phyloP scores from a whole-genome alignment of 2,329 filamentous ascomycete species.

The Monosporascus sp. region DNA sequence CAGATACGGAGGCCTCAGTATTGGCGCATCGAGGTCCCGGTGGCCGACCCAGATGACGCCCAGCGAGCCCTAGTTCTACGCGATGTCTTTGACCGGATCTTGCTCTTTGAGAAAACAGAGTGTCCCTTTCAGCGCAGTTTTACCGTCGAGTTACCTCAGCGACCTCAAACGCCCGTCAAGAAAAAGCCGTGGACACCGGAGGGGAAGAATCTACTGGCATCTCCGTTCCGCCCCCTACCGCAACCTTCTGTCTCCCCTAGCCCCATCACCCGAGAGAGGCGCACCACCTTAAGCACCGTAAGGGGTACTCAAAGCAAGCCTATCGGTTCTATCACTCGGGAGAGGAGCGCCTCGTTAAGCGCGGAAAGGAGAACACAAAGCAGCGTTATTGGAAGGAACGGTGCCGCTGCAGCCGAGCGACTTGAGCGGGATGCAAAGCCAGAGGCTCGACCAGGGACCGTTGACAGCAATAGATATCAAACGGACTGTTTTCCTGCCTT shows the following conservation, averaged over 20 bases:
- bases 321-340: not conserved
- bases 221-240: conserved; percentile 30
- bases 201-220: conserved; percentile 32
- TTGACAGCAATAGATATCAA: too few relatives aligned
- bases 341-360: too few relatives aligned
- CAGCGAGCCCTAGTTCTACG: conserved; percentile 63
- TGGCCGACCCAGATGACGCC: conserved; percentile 58
- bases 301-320: not conserved
- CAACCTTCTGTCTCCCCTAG: conserved; percentile 16
- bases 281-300: conserved; percentile 7
- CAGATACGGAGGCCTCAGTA: conserved; percentile 79
- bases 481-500: too few relatives aligned
- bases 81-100: conserved; percentile 62
- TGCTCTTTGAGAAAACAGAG: conserved; percentile 82
- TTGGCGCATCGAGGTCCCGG: conserved; percentile 84
- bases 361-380: too few relatives aligned
- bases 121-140: conserved; percentile 82
- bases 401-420: too few relatives aligned
- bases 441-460: too few relatives aligned
- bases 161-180: conserved; percentile 58
- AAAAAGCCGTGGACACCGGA: conserved; percentile 66
- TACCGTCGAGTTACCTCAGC: conserved; percentile 66
- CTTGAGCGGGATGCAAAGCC: too few relatives aligned
- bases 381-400: too few relatives aligned
- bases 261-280: conserved; percentile 15